Evolutionary conservation across 208 protist species (phyloP), one percentile per base, ranked within the genome.

Genomic region (Wallacemonas collosoma): DNA sequence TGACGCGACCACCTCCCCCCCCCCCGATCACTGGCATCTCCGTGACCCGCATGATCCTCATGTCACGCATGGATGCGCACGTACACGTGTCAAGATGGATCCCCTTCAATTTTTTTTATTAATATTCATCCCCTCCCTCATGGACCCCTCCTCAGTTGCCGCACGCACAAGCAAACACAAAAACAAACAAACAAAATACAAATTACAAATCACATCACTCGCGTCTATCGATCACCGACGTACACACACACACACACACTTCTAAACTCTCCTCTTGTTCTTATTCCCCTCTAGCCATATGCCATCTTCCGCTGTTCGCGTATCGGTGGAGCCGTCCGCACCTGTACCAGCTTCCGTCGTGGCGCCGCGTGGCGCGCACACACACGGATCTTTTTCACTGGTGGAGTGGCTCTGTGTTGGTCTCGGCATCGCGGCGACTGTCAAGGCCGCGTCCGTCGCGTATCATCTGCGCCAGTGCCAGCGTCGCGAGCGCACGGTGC

Each of bases 401-500:
- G 12, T 50, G 12, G n/a, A 50, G 60, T 65, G 60, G 38, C 12
- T 65, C 8, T 65, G 40, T 35, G 9, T 65, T 7, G 60, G 40
- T 9, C 15, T 45, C 5, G 40, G 41, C 12, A 12, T 38, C 14
- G 60, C 43, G 5, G 60, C 60, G 3, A 17, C 60, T 8, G 60
- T 65, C 6, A 65, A 65, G 17, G 36, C 60, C 11, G 15, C 8
- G 4, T 44, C 60, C 41, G 43, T 50, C 41, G 15, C 50, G 3
- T 65, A 65, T 17, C 60, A 65, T 17, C 12, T 50, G 7, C 38
- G 43, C 38, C 60, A 65, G 43, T 65, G 60, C n/a, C 41, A 50
- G 17, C 60, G 43, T 3, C 60, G 60, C 6, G 60, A 65, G 43
- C 5, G 11, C 3, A 65, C 50, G n/a, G 15, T 65, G 3, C 60